Base-by-base conservation (phyloP, 83 land plant genomes). In the Thuja plicata region DNA sequence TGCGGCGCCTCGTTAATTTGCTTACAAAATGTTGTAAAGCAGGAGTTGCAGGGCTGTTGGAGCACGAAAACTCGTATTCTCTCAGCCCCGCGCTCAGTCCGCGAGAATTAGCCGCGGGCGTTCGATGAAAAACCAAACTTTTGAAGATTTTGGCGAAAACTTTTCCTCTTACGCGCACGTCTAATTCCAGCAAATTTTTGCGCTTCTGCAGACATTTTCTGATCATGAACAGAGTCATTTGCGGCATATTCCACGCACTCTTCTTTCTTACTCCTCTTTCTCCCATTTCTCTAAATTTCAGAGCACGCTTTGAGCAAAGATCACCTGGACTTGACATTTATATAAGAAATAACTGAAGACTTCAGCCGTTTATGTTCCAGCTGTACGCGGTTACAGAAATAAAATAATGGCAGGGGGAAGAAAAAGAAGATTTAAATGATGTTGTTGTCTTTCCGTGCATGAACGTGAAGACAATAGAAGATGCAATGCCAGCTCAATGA, bases 31-130 rank as follows among this genome's bases (percentile, higher is more conserved):
- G 41, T 17, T 37, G 82, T 17, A 78, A 37, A 38, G n/a, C 45
- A 17, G 45, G 46, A 16, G 40, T 79, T 50, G 34, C 60, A 50
- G 86, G 86, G 60, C 6, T 50, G 34, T 84, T 84, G 60, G 86
- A 84, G 55, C 86, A 84, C 0, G 86, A 84, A 84, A 84, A 84
- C n/a, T 84, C 86, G 1, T 84, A 27, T 24, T 84, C 34, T 41
- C 48, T 15, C 11, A 50, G 35, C 7, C 86, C 37, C 11, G n/a
- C n/a, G n/a, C 12, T 48, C 52, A n/a, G 10, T 30, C 17, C 37
- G 16, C 37, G 52, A 46, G 86, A n/a, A 50, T 50, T 11, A 32
- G 60, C n/a, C 50, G 57, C 3, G 2, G 60, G 41, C 3, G 54
- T 50, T 12, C 54, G 54, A 50, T 50, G 54, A 50, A 11, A 50